A percentile compares a stretch with the other conserved stretches of the same genome.
phyloP scores from a whole-genome alignment of 352 stramenopile genomes.

The Phytophthora meadii region DNA sequence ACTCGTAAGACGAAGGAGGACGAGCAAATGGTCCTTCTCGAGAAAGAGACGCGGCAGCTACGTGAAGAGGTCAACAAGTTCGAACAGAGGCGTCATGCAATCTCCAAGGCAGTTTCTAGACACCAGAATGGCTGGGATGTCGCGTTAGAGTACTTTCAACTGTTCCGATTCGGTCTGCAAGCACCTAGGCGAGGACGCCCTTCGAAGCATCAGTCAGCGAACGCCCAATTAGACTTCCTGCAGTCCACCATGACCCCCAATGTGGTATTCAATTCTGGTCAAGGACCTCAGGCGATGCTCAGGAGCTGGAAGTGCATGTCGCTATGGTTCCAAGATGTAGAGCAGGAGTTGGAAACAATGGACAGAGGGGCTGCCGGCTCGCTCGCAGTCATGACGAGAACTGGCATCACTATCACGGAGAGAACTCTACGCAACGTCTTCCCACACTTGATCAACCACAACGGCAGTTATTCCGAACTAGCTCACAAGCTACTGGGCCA shows the following conservation, averaged over 20 bases:
- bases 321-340: slow-evolving; percentile 23
- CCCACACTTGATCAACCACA: slow-evolving; percentile 13
- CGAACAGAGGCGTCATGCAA: not conserved
- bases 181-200: not conserved
- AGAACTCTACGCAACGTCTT: slow-evolving; percentile 29
- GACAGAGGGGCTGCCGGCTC: slow-evolving; percentile 6
- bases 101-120: not conserved
- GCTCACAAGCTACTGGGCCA: slow-evolving; percentile 15
- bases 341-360: slow-evolving; percentile 14
- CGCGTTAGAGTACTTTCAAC: slow-evolving; percentile 18
- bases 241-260: slow-evolving; percentile 8
- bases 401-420: slow-evolving; percentile 23
- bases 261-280: slow-evolving; percentile 17
- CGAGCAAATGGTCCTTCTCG: slow-evolving; percentile 6
- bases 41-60: slow-evolving; percentile 15
- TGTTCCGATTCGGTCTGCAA: slow-evolving; percentile 19
- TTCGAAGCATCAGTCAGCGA: not conserved
- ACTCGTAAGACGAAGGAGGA: slow-evolving; percentile 4
- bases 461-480: not conserved
- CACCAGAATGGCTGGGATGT: slow-evolving; percentile 18
- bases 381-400: slow-evolving; percentile 11
- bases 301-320: slow-evolving; percentile 26
- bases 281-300: slow-evolving; percentile 18
- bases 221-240: slow-evolving; percentile 18
- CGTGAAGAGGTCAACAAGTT: slow-evolving; percentile 19